Percentiles rank a stretch among this genome's conserved stretches.
Evolutionary conservation across 495 filamentous ascomycete genomes (phyloP).

Genomic region (Penicillium goetzii): DNA sequence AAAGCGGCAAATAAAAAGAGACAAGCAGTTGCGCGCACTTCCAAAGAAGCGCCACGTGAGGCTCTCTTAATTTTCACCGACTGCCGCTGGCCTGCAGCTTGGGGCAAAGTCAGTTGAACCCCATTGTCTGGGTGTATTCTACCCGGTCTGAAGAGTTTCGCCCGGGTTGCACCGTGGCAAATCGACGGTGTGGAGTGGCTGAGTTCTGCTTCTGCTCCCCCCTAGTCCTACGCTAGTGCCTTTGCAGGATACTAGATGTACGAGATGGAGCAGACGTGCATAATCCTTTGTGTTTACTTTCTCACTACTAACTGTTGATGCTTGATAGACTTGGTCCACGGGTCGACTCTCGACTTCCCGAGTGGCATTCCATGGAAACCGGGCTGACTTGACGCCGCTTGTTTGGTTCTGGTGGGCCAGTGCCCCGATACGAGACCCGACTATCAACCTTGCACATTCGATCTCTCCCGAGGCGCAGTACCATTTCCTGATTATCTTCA

Average conservation of each 20-base stretch:
- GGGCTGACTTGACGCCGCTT: neutral
- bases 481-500: neutral
- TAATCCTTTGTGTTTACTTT: neutral
- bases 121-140: neutral
- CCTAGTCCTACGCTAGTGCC: neutral
- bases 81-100: neutral
- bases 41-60: slow-evolving; percentile 22
- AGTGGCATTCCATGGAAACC: slow-evolving; percentile 5
- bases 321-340: slow-evolving; percentile 1
- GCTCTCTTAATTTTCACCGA: slow-evolving; percentile 15
- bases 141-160: neutral
- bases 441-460: neutral
- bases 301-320: neutral
- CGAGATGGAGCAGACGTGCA: neutral
- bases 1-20: neutral
- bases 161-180: slow-evolving; percentile 15
- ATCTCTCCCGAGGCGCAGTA: neutral
- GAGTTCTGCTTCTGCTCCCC: neutral
- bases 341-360: slow-evolving; percentile 9
- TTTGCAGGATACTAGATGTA: neutral
- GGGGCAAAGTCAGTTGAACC: neutral
- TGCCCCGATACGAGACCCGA: slow-evolving; percentile 7
- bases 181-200: slow-evolving; percentile 15
- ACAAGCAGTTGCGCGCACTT: neutral
- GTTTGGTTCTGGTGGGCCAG: slow-evolving; percentile 8